Evolutionary conservation across 2,329 filamentous ascomycete species (phyloP).

Genomic region (Beauveria scarabaeidicola): DNA sequence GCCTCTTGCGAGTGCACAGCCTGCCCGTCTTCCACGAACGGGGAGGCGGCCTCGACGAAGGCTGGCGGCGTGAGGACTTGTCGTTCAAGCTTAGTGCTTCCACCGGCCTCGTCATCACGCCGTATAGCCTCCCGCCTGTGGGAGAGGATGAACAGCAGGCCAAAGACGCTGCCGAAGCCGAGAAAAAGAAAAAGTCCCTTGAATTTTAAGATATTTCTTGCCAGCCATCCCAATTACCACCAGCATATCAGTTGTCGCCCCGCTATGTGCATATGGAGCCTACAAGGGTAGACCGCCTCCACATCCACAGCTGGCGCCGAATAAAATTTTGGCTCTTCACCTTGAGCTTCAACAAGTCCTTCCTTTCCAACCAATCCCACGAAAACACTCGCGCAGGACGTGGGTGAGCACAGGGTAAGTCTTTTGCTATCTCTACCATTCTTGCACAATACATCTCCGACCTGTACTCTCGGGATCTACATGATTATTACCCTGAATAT

Average conservation of each 20-base stretch:
- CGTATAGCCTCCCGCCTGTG: slow-evolving; percentile 81
- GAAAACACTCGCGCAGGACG: slow-evolving; percentile 10
- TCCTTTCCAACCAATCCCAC: neutral
- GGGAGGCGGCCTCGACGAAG: slow-evolving; percentile 65
- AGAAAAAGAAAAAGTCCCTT: slow-evolving; percentile 52
- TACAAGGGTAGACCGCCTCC: slow-evolving; percentile 3
- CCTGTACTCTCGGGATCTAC: slow-evolving; percentile 12
- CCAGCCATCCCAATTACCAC: neutral
- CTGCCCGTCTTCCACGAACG: slow-evolving; percentile 82
- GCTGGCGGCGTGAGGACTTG: slow-evolving; percentile 70
- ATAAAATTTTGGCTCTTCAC: slow-evolving; percentile 7
- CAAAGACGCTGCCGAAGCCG: slow-evolving; percentile 32
- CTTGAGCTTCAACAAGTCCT: neutral
- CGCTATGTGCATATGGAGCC: slow-evolving; percentile 11
- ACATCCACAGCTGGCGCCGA: slow-evolving; percentile 3
- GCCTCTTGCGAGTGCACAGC: slow-evolving; percentile 73
- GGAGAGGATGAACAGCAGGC: slow-evolving; percentile 53
- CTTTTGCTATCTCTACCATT: slow-evolving; percentile 3
- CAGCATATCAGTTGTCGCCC: slow-evolving; percentile 10
- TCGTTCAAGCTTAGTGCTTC: slow-evolving; percentile 80
- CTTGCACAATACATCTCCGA: neutral
- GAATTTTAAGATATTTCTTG: slow-evolving; percentile 51
- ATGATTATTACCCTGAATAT: slow-evolving; percentile 47
- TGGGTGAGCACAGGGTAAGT: slow-evolving; percentile 14
- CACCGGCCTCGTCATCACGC: slow-evolving; percentile 74